Evolutionary conservation across 345 rosid species (phyloP).

Genomic region (Arabidopsis thaliana): TAIR10.1 NC_003074.8:21285001-21285500

Average conservation of each 20-base stretch:
- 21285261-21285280: constrained; percentile 42
- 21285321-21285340: constrained; percentile 60
- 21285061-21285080: constrained; percentile 78
- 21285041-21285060: constrained; percentile 89
- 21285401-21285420: constrained; percentile 13
- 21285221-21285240: background rate
- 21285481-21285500: background rate
- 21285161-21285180: constrained; percentile 70
- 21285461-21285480: background rate
- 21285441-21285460: background rate
- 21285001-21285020: constrained; percentile 53
- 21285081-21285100: constrained; percentile 67
- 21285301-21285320: constrained; percentile 56
- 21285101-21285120: constrained; percentile 54
- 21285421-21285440: constrained; percentile 12
- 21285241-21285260: background rate
- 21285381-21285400: constrained; percentile 87
- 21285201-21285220: background rate
- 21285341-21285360: constrained; percentile 51
- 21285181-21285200: constrained; percentile 47
- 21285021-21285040: constrained; percentile 83
- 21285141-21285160: constrained; percentile 61
- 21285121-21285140: constrained; percentile 68
- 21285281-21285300: constrained; percentile 75
- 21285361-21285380: constrained; percentile 66